Evolutionary conservation across 768 basidiomycete species (phyloP), one percentile per base, ranked within the genome.

Genomic region (Sarcodon aspratus): DNA sequence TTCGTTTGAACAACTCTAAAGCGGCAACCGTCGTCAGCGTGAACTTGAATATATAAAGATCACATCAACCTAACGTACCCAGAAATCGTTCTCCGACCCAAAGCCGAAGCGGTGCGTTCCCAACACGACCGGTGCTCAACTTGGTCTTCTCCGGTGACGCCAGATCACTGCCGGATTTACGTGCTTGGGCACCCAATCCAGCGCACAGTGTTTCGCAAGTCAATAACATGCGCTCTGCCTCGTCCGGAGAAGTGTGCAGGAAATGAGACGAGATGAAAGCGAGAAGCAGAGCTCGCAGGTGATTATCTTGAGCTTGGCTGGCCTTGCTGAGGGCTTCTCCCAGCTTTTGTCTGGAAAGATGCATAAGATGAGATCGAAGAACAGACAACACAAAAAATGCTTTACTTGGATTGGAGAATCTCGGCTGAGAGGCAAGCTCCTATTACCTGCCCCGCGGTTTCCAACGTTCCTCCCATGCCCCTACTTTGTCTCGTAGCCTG

Each of bases 21-120:
- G 50, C 7, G 43, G 9, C 17, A 15, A 48, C 36, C 36, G 52
- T 33, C 33, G 9, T 31, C 31, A 51, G 33, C 15, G 5, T 11
- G 12, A 35, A 32, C 18, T 37, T 31, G 15, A 49, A 44, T 34
- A 21, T 11, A 35, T 12, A 11, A 27, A 38, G 9, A 5, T 32
- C 12, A 45, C 44, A 7, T 15, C 6, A 21, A 46, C 9, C 48
- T 7, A 45, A 69, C 74, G 44, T 40, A 85, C 84, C 84, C 44
- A 79, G 64, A 53, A 76, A 74, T 40, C 82, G 69, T 56, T 87
- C 78, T 6, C 84, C 84, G 9, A 82, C 76, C 86, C 86, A 87
- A 45, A 85, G 57, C 17, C 84, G 66, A 57, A 86, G 59, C 34
- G 75, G 74, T 3, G 74, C 81, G 49, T 85, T 85, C 5, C 84